Base-by-base conservation (phyloP, 352 stramenopile genomes). In the Pythium biforme region DNA sequence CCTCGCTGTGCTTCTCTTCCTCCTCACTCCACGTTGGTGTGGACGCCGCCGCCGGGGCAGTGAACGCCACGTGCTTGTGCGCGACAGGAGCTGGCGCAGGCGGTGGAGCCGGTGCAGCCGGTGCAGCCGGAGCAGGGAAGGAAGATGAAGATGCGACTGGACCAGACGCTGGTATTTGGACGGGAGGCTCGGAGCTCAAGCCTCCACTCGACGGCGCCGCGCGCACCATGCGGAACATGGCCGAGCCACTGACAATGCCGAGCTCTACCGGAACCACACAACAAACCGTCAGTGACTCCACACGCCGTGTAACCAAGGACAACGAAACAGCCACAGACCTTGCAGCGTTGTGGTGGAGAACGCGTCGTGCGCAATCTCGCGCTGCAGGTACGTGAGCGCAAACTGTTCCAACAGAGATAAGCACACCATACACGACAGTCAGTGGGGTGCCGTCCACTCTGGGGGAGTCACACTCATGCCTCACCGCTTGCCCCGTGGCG, bases 201-300 rank as follows among this genome's bases (percentile, higher is more conserved):
- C 20, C 0, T 17, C 48, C 20, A 39, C 10, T 39, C 34, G 52
- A 59, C 11, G 26, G 27, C 2, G 54, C 26, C 22, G 54, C 54
- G n/a, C 59, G 48, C 4, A 31, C 25, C 59, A 94, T 73, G 8
- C 85, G 87, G 59, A 96, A 96, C 64, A 96, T 94, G 20, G 80
- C 87, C 33, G 87, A 96, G 8, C 87, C 87, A 55, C 77, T 90
- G 51, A 90, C 27, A 43, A 96, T 83, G 0, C 87, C 87, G 23
- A 96, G 52, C 6, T 94, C 83, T 92, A 46, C n/a, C n/a, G n/a
- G n/a, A n/a, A n/a, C n/a, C n/a, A n/a, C n/a, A n/a, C n/a, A n/a
- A n/a, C n/a, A n/a, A n/a, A n/a, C n/a, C n/a, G n/a, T n/a, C n/a
- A n/a, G n/a, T n/a, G n/a, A n/a, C n/a, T n/a, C n/a, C n/a, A n/a